Base-by-base conservation (phyloP, 192 early-diverging fungal species). In the Coemansia sp. region DNA sequence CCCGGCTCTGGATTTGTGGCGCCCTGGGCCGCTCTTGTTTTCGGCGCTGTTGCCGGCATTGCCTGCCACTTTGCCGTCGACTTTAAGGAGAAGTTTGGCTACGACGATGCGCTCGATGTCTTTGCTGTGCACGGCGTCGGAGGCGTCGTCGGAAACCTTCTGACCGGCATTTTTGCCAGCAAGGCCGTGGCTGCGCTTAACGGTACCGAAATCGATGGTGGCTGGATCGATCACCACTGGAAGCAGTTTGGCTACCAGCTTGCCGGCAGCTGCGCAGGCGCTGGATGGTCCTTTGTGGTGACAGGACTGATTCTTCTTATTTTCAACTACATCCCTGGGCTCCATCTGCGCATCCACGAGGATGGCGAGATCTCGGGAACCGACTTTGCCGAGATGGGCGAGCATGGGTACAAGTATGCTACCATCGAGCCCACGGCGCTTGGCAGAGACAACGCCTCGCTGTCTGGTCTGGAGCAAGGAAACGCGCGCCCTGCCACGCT, bases 91-190 rank as follows among this genome's bases (percentile, higher is more conserved):
- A 78, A 82, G 49, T 80, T 95, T 60, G 86, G 91, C 46, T 95
- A 89, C 82, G 95, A 95, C 72, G 92, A 96, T 75, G 88, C 93
- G 25, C 85, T 94, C 34, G 93, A 97, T 71, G 93, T 93, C 10
- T 97, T 91, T 87, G 87, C 88, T 57, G 85, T 92, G 11, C 95
- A 97, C 65, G 93, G 90, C 47, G 83, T 94, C 19, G 90, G 91
- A 42, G 95, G 94, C 19, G 59, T 86, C 48, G 82, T 92, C 36
- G 95, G 95, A 1, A 86, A 88, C 42, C 48, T 97, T 51, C 78
- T 95, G 35, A 95, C 93, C 13, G 95, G 91, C 45, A 68, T 95
- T 32, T 95, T 97, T 81, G 91, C 92, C 55, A 85, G 89, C 65
- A 84, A 85, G 51, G 71, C 66, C 0, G 74, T 94, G 19, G 86